Base-by-base conservation (phyloP, 768 basidiomycete genomes). In the Rhodosporidiobolus sp. region DNA sequence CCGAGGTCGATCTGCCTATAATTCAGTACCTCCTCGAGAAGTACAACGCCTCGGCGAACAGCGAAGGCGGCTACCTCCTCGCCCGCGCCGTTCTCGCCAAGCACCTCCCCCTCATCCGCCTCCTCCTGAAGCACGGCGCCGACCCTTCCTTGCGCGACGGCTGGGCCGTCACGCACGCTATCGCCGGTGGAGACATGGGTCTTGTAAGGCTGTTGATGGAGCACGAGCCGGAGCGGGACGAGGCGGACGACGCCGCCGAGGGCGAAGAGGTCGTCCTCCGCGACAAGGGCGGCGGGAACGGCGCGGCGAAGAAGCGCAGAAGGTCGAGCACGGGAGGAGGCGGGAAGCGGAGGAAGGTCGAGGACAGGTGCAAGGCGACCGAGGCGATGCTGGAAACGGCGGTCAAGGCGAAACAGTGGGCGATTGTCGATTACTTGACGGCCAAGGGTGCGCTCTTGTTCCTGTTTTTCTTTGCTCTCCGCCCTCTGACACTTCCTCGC, bases 161-260 rank as follows among this genome's bases (percentile, higher is more conserved):
- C 30, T 82, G 93, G n/a, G 85, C 92, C 0, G 83, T 96, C 26
- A 82, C 84, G 60, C 85, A 92, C 6, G 94, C 94, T 4, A 89
- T 96, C 62, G 85, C 86, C 52, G 86, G 86, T 76, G 86, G 85
- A 72, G 87, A 92, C 70, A 30, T 5, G 16, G 70, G 79, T 0
- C 82, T 94, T 56, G 88, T 96, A 52, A 87, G 85, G 78, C 79
- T 90, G 80, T 85, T 97, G n/a, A 84, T 96, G 59, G 90, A 92
- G 78, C 83, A 86, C n/a, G 77, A 79, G 72, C 32, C 53, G 61
- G 58, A 52, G 32, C 38, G 32, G 32, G 80, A 82, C 11, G 69
- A 64, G 9, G 38, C 56, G 55, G 32, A 38, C 59, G 43, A 46
- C 49, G 38, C 16, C 2, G 46, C 45, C 17, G 45, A 78, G 82